Conservation (phyloP, 192 early-diverging fungal species). For the Helicostylum pulchrum region DNA sequence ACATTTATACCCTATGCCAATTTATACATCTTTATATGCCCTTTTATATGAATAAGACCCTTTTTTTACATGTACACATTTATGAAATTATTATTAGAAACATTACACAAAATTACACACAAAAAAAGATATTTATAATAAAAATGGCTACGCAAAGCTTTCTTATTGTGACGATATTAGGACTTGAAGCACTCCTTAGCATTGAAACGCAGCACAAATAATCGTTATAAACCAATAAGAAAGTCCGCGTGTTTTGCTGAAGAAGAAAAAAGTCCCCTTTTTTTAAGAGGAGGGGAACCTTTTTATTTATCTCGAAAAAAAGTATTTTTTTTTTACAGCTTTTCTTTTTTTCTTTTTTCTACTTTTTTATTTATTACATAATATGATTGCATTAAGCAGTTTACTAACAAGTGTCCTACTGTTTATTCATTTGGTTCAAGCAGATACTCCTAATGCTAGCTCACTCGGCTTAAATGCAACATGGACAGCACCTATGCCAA, state of each 20-base stretch:
- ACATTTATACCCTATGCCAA: no score
- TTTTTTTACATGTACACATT: background rate
- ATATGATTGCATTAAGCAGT: background rate
- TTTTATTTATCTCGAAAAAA: background rate
- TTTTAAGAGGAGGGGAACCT: background rate
- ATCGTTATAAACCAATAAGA: background rate
- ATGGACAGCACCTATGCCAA: constrained; percentile 18
- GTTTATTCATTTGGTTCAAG: background rate
- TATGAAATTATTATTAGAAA: background rate
- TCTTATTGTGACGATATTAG: no score
- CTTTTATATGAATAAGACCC: background rate
- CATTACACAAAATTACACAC: no score
- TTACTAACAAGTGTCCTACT: background rate
- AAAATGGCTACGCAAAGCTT: no score
- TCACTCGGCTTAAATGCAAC: constrained; percentile 1
- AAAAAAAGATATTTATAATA: no score
- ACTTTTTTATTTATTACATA: background rate
- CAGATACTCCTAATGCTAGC: background rate
- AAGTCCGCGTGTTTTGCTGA: background rate
- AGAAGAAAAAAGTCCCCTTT: background rate
- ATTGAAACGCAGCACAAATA: background rate
- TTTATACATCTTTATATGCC: no score
- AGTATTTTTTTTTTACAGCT: background rate
- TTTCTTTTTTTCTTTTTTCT: background rate
- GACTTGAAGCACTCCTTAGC: background rate